A percentile compares a stretch with the other conserved stretches of the same genome.
phyloP scores from a whole-genome alignment of 805 yeast genomes.

The Yamadazyma scolyti region DNA sequence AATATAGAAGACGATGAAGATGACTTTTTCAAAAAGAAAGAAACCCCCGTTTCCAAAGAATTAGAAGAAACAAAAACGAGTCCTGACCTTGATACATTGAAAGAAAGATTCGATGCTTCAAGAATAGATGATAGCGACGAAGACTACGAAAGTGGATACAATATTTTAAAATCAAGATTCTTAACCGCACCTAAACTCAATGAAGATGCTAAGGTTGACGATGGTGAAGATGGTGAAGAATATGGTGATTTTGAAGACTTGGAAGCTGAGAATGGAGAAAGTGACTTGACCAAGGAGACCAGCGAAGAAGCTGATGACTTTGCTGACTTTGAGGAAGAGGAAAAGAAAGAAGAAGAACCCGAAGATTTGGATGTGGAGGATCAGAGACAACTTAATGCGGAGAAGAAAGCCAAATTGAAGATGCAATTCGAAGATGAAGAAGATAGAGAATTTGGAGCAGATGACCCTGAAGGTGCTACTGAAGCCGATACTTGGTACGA shows the following conservation, averaged over 20 bases:
- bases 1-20: slow-evolving; percentile 44
- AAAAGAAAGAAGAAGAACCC: slow-evolving; percentile 37
- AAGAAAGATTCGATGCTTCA: slow-evolving; percentile 42
- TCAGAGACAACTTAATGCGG: slow-evolving; percentile 77
- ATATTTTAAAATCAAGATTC: slow-evolving; percentile 43
- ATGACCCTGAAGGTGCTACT: slow-evolving; percentile 65
- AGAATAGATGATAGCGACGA: slow-evolving; percentile 25
- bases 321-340: slow-evolving; percentile 43
- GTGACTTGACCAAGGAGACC: slow-evolving; percentile 22
- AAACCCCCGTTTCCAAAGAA: slow-evolving; percentile 11
- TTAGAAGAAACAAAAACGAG: slow-evolving; percentile 33
- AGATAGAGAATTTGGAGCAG: slow-evolving; percentile 59
- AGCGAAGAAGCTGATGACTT: slow-evolving; percentile 42
- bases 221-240: slow-evolving; percentile 45
- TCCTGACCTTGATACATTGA: slow-evolving; percentile 40
- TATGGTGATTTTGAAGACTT: slow-evolving; percentile 58
- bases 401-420: slow-evolving; percentile 82
- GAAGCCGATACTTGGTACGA: slow-evolving; percentile 98
- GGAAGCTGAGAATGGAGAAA: slow-evolving; percentile 32
- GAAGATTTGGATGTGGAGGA: slow-evolving; percentile 58
- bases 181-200: slow-evolving; percentile 49
- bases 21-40: slow-evolving; percentile 54
- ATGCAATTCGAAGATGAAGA: slow-evolving; percentile 88
- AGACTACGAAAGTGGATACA: slow-evolving; percentile 40
- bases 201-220: slow-evolving; percentile 24